Percentiles rank a stretch among this genome's conserved stretches.
Evolutionary conservation across 1,284 basidiomycete genomes (phyloP).

Genomic region (Flammula alnicola): DNA sequence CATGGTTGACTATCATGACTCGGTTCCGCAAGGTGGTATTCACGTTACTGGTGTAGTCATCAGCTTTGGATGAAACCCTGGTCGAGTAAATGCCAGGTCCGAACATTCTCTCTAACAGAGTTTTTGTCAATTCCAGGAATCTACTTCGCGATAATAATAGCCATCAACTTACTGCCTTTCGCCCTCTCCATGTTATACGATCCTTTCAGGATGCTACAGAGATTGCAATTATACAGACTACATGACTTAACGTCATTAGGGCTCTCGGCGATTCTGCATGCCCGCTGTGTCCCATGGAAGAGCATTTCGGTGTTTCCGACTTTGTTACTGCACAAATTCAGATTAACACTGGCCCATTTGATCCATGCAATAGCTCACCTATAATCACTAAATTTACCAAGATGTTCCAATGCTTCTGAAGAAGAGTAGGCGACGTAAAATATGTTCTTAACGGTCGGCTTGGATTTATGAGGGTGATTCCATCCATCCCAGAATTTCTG

Average conservation of each 20-base stretch:
- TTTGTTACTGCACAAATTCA: slow-evolving; percentile 21
- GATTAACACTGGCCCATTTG: background rate
- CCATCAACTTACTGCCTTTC: slow-evolving; percentile 16
- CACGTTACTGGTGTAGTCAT: slow-evolving; percentile 23
- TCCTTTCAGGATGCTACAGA: slow-evolving; percentile 27
- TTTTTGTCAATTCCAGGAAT: background rate
- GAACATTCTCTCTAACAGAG: slow-evolving; percentile 27
- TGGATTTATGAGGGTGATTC: slow-evolving; percentile 24
- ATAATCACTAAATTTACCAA: slow-evolving; percentile 29
- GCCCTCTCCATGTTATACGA: slow-evolving; percentile 31
- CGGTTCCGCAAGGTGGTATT: slow-evolving; percentile 13
- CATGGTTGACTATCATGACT: slow-evolving; percentile 30
- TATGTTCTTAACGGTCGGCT: slow-evolving; percentile 24
- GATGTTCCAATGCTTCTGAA: slow-evolving; percentile 19
- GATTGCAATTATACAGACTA: slow-evolving; percentile 19
- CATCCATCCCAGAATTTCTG: slow-evolving; percentile 25
- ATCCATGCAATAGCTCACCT: slow-evolving; percentile 14
- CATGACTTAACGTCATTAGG: slow-evolving; percentile 17
- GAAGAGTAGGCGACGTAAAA: slow-evolving; percentile 29
- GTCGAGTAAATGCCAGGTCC: slow-evolving; percentile 31
- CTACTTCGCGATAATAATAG: background rate
- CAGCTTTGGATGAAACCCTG: slow-evolving; percentile 27
- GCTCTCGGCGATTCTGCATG: slow-evolving; percentile 23
- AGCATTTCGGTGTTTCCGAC: slow-evolving; percentile 30
- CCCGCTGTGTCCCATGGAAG: slow-evolving; percentile 27